These are phyloP conservation scores for barrel medic (Medicago truncatula) DNA, from an alignment of 306 rosid genomes.

Conservation along the genomic window DNA sequence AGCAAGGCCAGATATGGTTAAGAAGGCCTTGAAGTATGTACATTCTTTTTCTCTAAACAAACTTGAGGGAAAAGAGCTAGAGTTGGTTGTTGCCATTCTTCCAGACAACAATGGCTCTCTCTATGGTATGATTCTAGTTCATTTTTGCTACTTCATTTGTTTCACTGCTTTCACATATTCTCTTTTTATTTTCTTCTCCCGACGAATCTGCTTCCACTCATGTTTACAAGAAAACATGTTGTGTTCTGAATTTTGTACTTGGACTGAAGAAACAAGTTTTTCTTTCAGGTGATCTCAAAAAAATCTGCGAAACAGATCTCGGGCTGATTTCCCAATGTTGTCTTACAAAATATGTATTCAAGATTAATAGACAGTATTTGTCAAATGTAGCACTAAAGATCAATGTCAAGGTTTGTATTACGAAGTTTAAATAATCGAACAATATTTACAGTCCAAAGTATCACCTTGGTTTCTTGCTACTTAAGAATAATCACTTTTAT, in stretches of 20 bases:
- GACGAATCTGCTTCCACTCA: background rate
- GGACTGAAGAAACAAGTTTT: constrained; percentile 33
- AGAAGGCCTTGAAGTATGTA: constrained; percentile 52
- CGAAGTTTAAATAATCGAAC: background rate
- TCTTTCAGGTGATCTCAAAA: constrained; percentile 69
- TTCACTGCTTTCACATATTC: background rate
- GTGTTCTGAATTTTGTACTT: background rate
- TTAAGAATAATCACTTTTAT: background rate
- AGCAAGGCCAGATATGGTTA: constrained; percentile 54
- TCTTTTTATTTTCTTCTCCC: background rate
- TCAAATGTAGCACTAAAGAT: constrained; percentile 68
- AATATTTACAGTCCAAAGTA: background rate
- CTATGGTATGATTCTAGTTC: constrained; percentile 45
- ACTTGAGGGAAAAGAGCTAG: constrained; percentile 51
- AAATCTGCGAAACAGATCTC: constrained; percentile 75
- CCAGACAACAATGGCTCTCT: constrained; percentile 57
- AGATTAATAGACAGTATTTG: constrained; percentile 59
- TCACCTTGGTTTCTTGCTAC: background rate
- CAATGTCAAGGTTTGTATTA: constrained; percentile 63
- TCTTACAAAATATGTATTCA: constrained; percentile 70
- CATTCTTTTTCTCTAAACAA: constrained; percentile 45
- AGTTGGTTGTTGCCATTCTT: constrained; percentile 52
- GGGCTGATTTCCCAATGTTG: constrained; percentile 81
- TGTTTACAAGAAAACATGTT: background rate
- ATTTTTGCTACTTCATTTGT: background rate